Base-by-base conservation (phyloP, 805 yeast genomes). In the Candida tibetensis region DNA sequence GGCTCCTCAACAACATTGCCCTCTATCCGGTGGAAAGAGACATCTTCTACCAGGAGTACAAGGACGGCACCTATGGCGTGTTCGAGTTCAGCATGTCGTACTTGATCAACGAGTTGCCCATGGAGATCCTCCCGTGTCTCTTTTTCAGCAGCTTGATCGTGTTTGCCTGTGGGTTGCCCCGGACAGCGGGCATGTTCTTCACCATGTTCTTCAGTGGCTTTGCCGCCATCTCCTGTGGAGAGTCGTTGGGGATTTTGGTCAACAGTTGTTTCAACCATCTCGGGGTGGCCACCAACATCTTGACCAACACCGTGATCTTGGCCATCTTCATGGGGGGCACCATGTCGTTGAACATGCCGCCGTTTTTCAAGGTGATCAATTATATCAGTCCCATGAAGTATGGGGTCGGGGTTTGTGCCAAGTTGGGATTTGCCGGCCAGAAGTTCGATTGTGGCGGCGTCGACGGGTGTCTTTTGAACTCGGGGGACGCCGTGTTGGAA, bases 291-390 rank as follows among this genome's bases (percentile, higher is more conserved):
- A 80, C 85, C 13, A 85, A 84, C 54, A 61, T 85, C 3, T 78
- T 88, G 25, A 76, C 90, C 0, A 72, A 79, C 6, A 55, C 84
- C 19, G 63, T 85, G 36, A 77, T 87, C 2, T 62, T 86, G 34
- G 93, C 91, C 4, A 77, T 84, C 4, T 77, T 84, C 48, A 84
- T 88, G 93, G 85, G 87, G 1, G 96, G 96, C 3, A 66, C 89
- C 8, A 72, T 88, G 80, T 83, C 95, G 0, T 64, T 86, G 49
- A 69, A 81, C n/a, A 77, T 87, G 82, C 84, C 83, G 17, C 63
- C 61, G 2, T 79, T 88, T 33, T 69, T 87, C 52, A 70, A 71
- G 45, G 95, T 81, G 0, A 60, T 85, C 53, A 87, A 86, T 58
- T 88, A 79, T 60, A 49, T 84, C n/a, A 82, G 82, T 36, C 96